Evolutionary conservation across 2,329 filamentous ascomycete genomes (phyloP), one percentile per base, ranked within the genome.

Genomic region (Penicillium sp.): DNA sequence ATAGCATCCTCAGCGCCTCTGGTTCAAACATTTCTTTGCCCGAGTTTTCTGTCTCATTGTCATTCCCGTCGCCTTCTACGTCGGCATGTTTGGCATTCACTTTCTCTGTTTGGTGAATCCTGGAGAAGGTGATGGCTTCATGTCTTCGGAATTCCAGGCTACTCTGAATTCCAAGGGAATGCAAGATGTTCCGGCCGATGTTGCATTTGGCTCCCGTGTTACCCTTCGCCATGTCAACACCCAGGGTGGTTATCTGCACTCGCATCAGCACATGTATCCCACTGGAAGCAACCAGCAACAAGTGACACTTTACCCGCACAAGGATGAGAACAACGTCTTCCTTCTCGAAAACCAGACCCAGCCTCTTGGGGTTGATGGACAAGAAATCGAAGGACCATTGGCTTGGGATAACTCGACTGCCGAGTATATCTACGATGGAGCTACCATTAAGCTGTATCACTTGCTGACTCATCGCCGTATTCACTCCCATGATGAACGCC

Each of bases 81-180:
- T 97, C 81, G 87, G 84, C 68, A 96, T 97, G 90, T 99, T 99
- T 68, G 92, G 85, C 53, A 95, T 99, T 66, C 94, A 99, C 79
- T 99, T 99, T 76, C 65, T 92, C 64, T 95, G 90, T 79, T 83
- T 99, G 43, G 84, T 88, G 59, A 99, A 99, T 76, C 94, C 94
- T 26, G 94, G 94, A 59, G 94, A 99, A 52, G 94, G 94, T 55
- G 94, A 99, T 74, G 94, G 94, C 55, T 99, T 99, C 80, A 99
- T 99, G 94, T 97, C 92, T 70, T 96, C 93, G 55, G 94, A 99
- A 71, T 99, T 99, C 80, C 94, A 99, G 77, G 89, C 94, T 30
- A 97, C 94, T 2, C 81, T 99, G 63, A 99, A 97, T 78, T 92
- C 86, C 67, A 99, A 97, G 80, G 87, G 84, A 53, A 99, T 99